phyloP scores from a whole-genome alignment of 2,329 filamentous ascomycete species.

The Penicillium sp. region DNA sequence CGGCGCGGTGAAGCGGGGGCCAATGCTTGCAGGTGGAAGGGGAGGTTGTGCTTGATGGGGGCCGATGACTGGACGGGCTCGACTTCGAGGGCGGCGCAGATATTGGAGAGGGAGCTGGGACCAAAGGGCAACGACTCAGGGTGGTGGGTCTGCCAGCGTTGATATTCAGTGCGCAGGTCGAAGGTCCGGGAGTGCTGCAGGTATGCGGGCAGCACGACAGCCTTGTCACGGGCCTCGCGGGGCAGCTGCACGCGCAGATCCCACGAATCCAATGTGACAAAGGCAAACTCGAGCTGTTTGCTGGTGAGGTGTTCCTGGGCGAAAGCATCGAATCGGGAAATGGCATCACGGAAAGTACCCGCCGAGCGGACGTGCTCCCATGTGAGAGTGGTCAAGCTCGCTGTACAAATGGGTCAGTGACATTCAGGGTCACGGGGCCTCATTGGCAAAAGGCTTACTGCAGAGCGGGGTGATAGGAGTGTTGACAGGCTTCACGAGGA shows the following conservation, averaged over 20 bases:
- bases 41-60: slow-evolving; percentile 97
- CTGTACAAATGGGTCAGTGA: slow-evolving; percentile 48
- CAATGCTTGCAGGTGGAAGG: slow-evolving; percentile 93
- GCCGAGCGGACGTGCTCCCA: slow-evolving; percentile 99
- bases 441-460: slow-evolving; percentile 64
- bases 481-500: slow-evolving; percentile 97
- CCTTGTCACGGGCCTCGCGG: slow-evolving; percentile 95
- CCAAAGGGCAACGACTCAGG: slow-evolving; percentile 96
- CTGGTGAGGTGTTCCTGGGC: slow-evolving; percentile 84
- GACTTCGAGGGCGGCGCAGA: slow-evolving; percentile 95
- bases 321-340: slow-evolving; percentile 91
- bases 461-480: slow-evolving; percentile 97
- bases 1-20: slow-evolving; percentile 91
- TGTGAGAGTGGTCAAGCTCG: slow-evolving; percentile 92
- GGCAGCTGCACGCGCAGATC: slow-evolving; percentile 96
- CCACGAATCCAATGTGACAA: slow-evolving; percentile 97
- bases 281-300: slow-evolving; percentile 94
- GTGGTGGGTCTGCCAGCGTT: slow-evolving; percentile 97
- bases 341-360: slow-evolving; percentile 93
- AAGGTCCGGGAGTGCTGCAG: slow-evolving; percentile 97
- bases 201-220: slow-evolving; percentile 91
- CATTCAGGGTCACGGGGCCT: slow-evolving; percentile 10
- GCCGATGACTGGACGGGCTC: slow-evolving; percentile 96
- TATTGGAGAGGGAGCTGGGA: slow-evolving; percentile 91
- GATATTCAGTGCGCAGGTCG: slow-evolving; percentile 94